These are phyloP conservation scores for Persicaria tinctoria DNA, from an alignment of 148 eudicot species.

Conservation along the genomic window DNA sequence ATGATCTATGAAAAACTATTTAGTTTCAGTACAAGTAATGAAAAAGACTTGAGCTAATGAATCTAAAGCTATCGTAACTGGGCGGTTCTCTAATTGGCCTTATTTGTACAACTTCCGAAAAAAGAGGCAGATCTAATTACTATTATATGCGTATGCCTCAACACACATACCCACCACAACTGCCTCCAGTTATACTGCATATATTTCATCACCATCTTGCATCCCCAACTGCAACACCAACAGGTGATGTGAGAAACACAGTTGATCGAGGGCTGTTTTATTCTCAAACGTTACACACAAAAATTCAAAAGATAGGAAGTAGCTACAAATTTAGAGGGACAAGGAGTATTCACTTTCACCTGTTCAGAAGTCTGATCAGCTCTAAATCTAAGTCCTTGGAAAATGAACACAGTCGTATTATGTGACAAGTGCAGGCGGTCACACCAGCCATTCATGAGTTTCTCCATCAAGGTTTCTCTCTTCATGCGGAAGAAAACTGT, in stretches of 20 bases:
- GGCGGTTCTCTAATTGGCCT: too few species aligned
- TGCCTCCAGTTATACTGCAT: background rate
- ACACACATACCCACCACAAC: background rate
- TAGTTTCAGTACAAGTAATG: too few species aligned
- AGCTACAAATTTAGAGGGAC: too few species aligned
- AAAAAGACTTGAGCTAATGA: too few species aligned
- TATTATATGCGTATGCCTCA: background rate
- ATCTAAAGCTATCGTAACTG: too few species aligned
- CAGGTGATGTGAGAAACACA: background rate
- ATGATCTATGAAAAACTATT: too few species aligned
- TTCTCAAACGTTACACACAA: background rate
- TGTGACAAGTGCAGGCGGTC: background rate
- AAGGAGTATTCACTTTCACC: background rate
- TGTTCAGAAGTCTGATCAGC: background rate
- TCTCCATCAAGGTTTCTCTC: background rate
- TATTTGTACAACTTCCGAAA: too few species aligned
- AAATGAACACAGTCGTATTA: background rate
- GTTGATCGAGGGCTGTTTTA: too few species aligned
- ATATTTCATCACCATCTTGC: background rate
- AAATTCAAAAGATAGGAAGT: background rate
- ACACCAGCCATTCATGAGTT: background rate
- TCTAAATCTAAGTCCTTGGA: background rate
- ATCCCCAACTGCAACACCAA: background rate
- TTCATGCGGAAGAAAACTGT: background rate
- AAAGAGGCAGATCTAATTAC: too few species aligned